These are phyloP conservation scores for Firmiana major DNA, from an alignment of 345 rosid genomes.

Conservation along the genomic window DNA sequence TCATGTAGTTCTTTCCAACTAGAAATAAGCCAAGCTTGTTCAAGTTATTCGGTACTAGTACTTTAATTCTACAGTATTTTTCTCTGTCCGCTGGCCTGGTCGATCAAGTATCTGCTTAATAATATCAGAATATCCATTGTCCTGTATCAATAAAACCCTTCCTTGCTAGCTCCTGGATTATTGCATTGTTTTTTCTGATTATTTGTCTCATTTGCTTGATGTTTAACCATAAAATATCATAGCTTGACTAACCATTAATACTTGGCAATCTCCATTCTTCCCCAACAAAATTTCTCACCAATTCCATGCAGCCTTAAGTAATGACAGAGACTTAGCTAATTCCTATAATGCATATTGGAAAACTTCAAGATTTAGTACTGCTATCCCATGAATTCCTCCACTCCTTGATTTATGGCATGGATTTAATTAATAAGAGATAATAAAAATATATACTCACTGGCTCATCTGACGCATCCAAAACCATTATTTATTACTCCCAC, in stretches of 20 bases:
- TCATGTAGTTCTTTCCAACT: background rate
- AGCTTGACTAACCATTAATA: no score
- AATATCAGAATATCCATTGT: background rate
- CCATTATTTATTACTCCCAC: background rate
- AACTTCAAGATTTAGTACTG: background rate
- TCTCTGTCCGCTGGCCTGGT: background rate
- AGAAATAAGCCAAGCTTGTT: background rate
- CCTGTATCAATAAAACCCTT: background rate
- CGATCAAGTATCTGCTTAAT: background rate
- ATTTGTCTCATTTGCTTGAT: background rate
- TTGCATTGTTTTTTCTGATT: background rate
- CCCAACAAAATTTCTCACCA: no score
- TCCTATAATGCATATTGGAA: background rate
- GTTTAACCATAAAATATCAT: no score
- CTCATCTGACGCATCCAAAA: background rate
- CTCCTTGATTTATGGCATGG: conserved; percentile 12
- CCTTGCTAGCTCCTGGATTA: background rate
- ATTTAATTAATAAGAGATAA: background rate
- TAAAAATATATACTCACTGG: background rate
- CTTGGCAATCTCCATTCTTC: no score
- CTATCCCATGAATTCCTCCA: background rate
- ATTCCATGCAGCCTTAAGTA: no score
- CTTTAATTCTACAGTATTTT: background rate
- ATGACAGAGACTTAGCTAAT: no score
- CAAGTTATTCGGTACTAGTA: background rate